These are phyloP conservation scores for Lachancea thermotolerans DNA, from an alignment of 805 yeast genomes.

Conservation along the genomic window DNA sequence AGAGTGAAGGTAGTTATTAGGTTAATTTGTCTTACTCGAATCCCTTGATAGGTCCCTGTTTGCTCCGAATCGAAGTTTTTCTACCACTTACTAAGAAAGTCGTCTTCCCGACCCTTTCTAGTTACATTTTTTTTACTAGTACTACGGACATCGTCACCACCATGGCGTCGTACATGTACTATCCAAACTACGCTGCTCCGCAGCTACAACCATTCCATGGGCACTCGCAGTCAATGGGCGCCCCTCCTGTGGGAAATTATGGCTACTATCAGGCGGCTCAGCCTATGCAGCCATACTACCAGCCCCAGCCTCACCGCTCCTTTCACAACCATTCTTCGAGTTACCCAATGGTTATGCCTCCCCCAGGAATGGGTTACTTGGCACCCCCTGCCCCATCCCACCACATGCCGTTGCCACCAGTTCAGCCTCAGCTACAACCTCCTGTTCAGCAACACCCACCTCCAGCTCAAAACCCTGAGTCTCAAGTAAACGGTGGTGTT, in stretches of 20 bases:
- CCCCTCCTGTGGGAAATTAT: slow-evolving; percentile 9
- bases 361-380: slow-evolving; percentile 18
- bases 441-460: slow-evolving; percentile 12
- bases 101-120: background rate
- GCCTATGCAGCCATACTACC: slow-evolving; percentile 13
- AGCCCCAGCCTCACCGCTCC: slow-evolving; percentile 4
- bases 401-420: slow-evolving; percentile 1
- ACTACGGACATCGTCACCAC: background rate
- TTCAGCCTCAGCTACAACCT: slow-evolving; percentile 10
- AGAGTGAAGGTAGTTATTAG: slow-evolving; percentile 28
- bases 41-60: slow-evolving; percentile 5
- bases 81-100: background rate
- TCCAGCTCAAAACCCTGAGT: slow-evolving; percentile 8
- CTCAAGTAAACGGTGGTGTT: slow-evolving; percentile 58
- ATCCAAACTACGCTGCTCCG: slow-evolving; percentile 9
- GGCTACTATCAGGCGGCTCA: slow-evolving; percentile 18
- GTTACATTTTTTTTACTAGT: background rate
- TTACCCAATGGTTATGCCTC: slow-evolving; percentile 15
- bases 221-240: slow-evolving; percentile 10
- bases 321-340: slow-evolving; percentile 4
- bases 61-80: background rate
- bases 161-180: slow-evolving; percentile 13
- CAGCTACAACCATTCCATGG: slow-evolving; percentile 9
- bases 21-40: slow-evolving; percentile 27
- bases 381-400: slow-evolving; percentile 7